phyloP scores from a whole-genome alignment of 2,329 filamentous ascomycete genomes.

The Herpotrichia juniperi region DNA sequence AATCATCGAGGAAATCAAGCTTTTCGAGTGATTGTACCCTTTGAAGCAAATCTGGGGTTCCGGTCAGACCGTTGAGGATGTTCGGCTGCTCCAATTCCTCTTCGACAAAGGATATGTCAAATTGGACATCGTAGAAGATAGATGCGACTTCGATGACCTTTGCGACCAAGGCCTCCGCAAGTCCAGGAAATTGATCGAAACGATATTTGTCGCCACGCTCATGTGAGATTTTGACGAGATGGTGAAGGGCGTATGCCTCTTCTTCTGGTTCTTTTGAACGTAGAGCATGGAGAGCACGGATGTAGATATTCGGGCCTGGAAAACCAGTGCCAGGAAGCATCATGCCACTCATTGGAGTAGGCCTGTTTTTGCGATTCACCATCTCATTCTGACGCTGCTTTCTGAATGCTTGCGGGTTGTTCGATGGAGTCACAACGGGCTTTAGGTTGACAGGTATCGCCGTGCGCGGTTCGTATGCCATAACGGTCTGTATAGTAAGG shows the following conservation, averaged over 20 bases:
- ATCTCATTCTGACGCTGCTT: constrained; percentile 61
- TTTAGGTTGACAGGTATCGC: constrained; percentile 70
- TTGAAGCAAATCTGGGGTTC: constrained; percentile 74
- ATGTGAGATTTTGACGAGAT: constrained; percentile 93
- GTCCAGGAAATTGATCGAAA: constrained; percentile 86
- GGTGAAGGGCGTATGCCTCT: constrained; percentile 90
- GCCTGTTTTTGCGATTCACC: constrained; percentile 50
- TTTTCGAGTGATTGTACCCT: constrained; percentile 68
- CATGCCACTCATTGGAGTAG: constrained; percentile 54
- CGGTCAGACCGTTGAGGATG: constrained; percentile 67
- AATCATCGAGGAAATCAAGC: constrained; percentile 67
- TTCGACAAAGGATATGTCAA: constrained; percentile 74
- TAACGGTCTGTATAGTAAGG: constrained; percentile 62
- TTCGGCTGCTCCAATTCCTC: constrained; percentile 54
- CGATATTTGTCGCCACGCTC: constrained; percentile 95
- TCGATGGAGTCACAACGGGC: constrained; percentile 76
- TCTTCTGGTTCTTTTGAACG: constrained; percentile 80
- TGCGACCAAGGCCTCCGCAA: constrained; percentile 86
- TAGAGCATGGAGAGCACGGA: constrained; percentile 82
- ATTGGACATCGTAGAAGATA: constrained; percentile 82
- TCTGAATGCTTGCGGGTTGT: constrained; percentile 72
- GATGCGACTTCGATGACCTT: constrained; percentile 80
- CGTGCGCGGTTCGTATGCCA: constrained; percentile 72
- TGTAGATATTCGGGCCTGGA: constrained; percentile 87
- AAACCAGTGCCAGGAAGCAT: constrained; percentile 70